A percentile compares a stretch with the other conserved stretches of the same genome.
Conservation (phyloP, 164 flowering plant species). For the Umbellularia californica region DNA sequence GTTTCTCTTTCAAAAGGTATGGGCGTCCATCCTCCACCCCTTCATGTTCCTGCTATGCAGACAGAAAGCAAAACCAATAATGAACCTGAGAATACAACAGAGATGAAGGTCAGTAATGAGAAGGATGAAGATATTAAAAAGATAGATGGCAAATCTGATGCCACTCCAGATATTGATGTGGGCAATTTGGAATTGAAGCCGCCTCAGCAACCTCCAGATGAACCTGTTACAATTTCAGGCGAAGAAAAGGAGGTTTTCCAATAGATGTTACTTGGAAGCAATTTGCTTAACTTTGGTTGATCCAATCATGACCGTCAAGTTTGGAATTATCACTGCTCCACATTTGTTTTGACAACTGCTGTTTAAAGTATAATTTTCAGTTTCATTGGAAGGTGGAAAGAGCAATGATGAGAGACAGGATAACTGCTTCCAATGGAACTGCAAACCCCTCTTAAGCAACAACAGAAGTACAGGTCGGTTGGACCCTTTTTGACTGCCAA, state of each 20-base stretch:
- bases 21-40: constrained; percentile 22
- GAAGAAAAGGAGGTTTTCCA: neutral
- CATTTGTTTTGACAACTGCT: neutral
- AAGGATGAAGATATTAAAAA: constrained; percentile 1
- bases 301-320: neutral
- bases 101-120: constrained; percentile 14
- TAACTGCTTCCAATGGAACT: neutral
- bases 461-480: neutral
- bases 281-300: neutral
- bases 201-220: neutral
- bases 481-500: neutral
- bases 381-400: neutral
- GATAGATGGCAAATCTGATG: neutral
- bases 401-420: neutral
- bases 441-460: neutral
- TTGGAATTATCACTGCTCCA: neutral
- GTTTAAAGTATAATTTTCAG: neutral
- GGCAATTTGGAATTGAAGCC: neutral
- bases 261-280: neutral
- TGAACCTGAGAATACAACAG: constrained; percentile 18
- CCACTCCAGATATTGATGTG: neutral
- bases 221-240: neutral
- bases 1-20: constrained; percentile 71
- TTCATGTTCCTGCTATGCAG: constrained; percentile 16
- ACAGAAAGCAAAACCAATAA: constrained; percentile 13